Evolutionary conservation across 2,329 filamentous ascomycete species (phyloP).

Genomic region (Paramyrothecium sp.): DNA sequence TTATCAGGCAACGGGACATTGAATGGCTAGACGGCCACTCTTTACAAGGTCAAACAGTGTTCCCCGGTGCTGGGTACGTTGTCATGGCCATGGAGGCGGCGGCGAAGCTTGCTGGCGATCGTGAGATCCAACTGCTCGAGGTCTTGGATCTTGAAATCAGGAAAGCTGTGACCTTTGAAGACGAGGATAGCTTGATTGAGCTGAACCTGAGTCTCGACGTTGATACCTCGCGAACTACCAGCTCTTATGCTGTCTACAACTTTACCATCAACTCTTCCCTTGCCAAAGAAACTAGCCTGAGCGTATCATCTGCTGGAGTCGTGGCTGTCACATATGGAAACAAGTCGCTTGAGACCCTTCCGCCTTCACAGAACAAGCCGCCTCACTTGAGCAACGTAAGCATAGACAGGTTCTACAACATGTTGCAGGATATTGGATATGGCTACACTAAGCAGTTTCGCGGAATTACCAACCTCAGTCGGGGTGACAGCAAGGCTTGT

Average conservation of each 20-base stretch:
- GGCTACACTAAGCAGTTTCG: background rate
- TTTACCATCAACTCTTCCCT: background rate
- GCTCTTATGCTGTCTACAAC: background rate
- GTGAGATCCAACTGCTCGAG: background rate
- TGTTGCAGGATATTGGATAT: background rate
- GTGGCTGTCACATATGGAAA: background rate
- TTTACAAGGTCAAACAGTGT: conserved; percentile 30
- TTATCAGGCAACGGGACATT: conserved; percentile 19
- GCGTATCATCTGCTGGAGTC: background rate
- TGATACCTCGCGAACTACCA: background rate
- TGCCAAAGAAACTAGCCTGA: background rate
- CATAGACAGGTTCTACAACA: background rate
- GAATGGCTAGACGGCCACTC: conserved; percentile 39
- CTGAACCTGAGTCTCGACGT: background rate
- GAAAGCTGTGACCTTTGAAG: conserved; percentile 4
- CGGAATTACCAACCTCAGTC: background rate
- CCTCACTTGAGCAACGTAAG: background rate
- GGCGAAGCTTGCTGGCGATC: background rate
- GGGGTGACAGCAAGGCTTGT: background rate
- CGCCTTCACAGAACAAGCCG: background rate
- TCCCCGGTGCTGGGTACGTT: conserved; percentile 36
- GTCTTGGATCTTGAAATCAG: background rate
- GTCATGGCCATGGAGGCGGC: conserved; percentile 32
- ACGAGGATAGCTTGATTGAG: conserved; percentile 11
- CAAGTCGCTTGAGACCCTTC: background rate